Conservation (phyloP, 345 rosid genomes). For the Populus euphratica region DNA sequence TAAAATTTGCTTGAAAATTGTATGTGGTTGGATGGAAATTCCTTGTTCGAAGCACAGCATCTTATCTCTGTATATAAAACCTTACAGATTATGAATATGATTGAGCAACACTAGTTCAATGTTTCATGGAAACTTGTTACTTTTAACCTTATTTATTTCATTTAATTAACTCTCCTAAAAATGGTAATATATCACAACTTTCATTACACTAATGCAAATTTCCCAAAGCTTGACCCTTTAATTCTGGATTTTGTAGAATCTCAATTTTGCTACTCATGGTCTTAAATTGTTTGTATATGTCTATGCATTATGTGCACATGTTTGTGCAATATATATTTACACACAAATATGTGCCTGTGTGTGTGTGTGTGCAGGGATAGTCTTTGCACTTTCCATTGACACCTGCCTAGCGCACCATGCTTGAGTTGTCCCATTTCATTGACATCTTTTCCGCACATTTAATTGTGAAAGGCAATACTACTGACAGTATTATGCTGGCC, state of each 20-base stretch:
- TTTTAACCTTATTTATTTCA: background rate
- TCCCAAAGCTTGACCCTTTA: background rate
- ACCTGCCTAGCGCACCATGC: background rate
- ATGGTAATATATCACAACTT: background rate
- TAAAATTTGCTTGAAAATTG: background rate
- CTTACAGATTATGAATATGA: background rate
- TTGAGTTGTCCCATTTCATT: background rate
- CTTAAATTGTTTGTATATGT: background rate
- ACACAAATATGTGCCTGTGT: background rate
- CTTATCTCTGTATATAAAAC: background rate
- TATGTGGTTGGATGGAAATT: background rate
- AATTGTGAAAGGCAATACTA: background rate
- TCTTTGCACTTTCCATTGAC: background rate
- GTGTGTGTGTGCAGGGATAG: background rate
- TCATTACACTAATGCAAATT: background rate
- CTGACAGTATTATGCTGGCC: background rate
- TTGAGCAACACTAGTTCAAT: background rate
- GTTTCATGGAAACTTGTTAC: background rate
- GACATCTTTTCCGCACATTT: background rate
- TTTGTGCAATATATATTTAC: background rate
- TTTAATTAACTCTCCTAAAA: background rate
- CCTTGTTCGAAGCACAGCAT: background rate
- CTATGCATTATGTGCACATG: background rate
- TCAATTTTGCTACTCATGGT: background rate
- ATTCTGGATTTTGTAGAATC: background rate